phyloP scores from a whole-genome alignment of 2,329 filamentous ascomycete species.

The Aspergillus puulaauensis region DNA sequence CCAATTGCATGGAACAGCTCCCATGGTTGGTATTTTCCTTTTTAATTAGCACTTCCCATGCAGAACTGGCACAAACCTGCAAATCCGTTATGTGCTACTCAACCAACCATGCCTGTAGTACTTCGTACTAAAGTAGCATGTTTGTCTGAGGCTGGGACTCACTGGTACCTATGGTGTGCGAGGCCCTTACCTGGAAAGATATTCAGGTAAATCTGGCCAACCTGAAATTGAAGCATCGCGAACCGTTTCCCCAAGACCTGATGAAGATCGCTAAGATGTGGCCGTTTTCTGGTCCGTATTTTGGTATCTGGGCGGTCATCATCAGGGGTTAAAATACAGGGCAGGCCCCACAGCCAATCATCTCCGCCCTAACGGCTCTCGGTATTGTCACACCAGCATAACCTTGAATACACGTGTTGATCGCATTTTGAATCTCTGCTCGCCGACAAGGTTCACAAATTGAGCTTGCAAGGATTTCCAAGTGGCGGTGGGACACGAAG shows the following conservation, averaged over 20 bases:
- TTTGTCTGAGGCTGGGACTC: neutral
- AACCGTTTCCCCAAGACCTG: neutral
- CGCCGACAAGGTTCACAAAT: neutral
- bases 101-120: neutral
- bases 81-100: neutral
- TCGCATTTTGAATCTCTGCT: neutral
- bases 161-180: neutral
- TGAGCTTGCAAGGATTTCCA: neutral
- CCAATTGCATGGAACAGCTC: neutral
- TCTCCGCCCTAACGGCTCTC: constrained; percentile 2
- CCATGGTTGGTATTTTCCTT: neutral
- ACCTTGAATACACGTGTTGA: neutral
- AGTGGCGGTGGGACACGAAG: no score
- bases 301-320: constrained; percentile 6
- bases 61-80: neutral
- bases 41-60: neutral
- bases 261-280: constrained; percentile 3
- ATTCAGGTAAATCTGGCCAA: neutral
- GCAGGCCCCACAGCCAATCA: constrained; percentile 8
- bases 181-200: neutral
- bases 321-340: constrained; percentile 15
- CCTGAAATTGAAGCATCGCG: neutral
- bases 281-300: neutral
- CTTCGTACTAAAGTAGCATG: neutral
- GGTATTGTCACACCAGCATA: constrained; percentile 7